Conservation (phyloP, 129 eudicot genomes). For the Flaveria ramosissima region DNA sequence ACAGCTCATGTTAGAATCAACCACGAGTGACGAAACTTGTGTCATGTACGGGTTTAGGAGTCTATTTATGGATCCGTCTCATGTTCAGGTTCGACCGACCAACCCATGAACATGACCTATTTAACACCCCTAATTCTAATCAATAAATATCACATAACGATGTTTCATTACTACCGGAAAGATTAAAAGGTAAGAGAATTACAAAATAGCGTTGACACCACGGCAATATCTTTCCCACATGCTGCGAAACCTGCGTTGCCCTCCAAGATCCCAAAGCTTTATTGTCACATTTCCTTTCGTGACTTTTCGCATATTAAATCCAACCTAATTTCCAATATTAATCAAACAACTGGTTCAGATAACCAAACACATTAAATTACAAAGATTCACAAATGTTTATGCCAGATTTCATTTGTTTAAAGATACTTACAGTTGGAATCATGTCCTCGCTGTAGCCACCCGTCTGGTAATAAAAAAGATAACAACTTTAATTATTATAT, state of each 20-base stretch:
- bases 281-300: conserved; percentile 96
- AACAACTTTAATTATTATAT: neutral
- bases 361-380: neutral
- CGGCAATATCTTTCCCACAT: conserved; percentile 99
- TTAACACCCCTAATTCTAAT: neutral
- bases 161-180: neutral
- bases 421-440: conserved; percentile 92
- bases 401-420: conserved; percentile 6
- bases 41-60: no score
- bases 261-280: conserved; percentile 99
- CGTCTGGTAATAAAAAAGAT: conserved; percentile 47
- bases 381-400: neutral
- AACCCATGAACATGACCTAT: neutral
- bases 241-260: conserved; percentile 85
- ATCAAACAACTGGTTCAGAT: neutral
- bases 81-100: neutral
- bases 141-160: neutral
- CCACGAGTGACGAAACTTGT: no score
- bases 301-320: conserved; percentile 91
- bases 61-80: no score
- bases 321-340: conserved; percentile 48
- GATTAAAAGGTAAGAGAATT: conserved; percentile 26
- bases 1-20: no score
- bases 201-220: conserved; percentile 88
- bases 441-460: conserved; percentile 94